Conservation (phyloP, 202 grass and related monocot genomes). For the Zizania palustris region DNA sequence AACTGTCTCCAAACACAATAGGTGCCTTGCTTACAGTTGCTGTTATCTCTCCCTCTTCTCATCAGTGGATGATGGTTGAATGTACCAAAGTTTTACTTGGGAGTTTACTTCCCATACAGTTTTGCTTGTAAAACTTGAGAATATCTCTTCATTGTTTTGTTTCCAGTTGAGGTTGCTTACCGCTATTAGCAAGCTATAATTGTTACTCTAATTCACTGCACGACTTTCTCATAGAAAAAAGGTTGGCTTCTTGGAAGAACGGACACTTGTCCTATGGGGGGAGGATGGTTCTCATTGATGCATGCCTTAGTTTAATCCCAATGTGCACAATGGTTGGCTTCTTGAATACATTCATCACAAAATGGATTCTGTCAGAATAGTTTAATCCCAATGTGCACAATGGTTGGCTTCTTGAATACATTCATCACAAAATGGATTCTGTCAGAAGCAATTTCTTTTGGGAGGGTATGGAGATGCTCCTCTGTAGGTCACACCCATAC, state of each 20-base stretch:
- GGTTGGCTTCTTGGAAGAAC: too few species aligned
- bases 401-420: too few species aligned
- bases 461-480: neutral
- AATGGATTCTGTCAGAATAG: too few species aligned
- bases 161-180: neutral
- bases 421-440: too few species aligned
- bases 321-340: too few species aligned
- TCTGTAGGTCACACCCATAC: neutral
- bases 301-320: too few species aligned
- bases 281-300: too few species aligned
- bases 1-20: conserved; percentile 1
- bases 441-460: too few species aligned
- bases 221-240: neutral
- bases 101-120: conserved; percentile 46
- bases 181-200: conserved; percentile 13
- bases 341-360: too few species aligned
- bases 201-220: neutral
- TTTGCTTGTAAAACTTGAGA: conserved; percentile 42
- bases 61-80: conserved; percentile 20
- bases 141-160: conserved; percentile 17
- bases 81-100: conserved; percentile 48
- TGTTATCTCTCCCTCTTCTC: neutral
- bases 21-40: neutral
- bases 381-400: too few species aligned
- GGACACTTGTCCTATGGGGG: too few species aligned